These are phyloP conservation scores for Aspergillus tubingensis DNA, from an alignment of 2,329 filamentous ascomycete genomes.

Conservation along the genomic window DNA sequence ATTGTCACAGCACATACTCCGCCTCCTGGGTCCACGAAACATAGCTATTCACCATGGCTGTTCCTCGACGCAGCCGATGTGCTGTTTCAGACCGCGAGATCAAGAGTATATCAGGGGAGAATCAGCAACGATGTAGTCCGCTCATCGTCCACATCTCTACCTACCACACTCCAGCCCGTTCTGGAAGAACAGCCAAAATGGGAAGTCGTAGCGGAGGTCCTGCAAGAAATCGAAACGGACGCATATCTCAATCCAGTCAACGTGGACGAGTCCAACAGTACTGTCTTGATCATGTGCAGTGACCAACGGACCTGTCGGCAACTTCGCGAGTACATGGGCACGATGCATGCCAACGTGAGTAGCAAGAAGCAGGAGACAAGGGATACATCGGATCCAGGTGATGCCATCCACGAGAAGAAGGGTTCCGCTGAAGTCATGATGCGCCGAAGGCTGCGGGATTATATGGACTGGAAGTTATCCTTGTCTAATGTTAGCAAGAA, in stretches of 20 bases:
- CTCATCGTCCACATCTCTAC: constrained; percentile 51
- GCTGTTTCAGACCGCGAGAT: constrained; percentile 87
- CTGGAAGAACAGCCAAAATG: constrained; percentile 96
- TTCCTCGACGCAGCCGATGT: constrained; percentile 94
- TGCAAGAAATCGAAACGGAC: constrained; percentile 91
- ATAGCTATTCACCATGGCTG: constrained; percentile 92
- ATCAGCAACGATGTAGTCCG: constrained; percentile 60
- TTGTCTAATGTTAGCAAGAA: constrained; percentile 76
- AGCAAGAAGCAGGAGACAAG: constrained; percentile 46
- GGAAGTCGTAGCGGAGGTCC: constrained; percentile 80
- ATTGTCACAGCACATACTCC: constrained; percentile 89
- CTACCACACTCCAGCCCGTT: constrained; percentile 71
- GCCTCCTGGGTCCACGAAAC: constrained; percentile 79
- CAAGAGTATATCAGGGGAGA: constrained; percentile 78
- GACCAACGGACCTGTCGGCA: constrained; percentile 85
- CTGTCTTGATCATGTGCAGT: constrained; percentile 92
- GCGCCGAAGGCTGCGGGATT: constrained; percentile 80
- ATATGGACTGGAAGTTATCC: constrained; percentile 86
- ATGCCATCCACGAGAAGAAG: constrained; percentile 58
- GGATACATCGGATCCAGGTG: constrained; percentile 49
- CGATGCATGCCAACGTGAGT: constrained; percentile 71
- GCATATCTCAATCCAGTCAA: constrained; percentile 76
- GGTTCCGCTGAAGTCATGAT: constrained; percentile 86
- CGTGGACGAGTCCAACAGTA: constrained; percentile 85
- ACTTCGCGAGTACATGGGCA: constrained; percentile 85